Percentiles rank a stretch among this genome's conserved stretches.
Conservation (phyloP, 371 early-diverging fungal species). For the Syncephalis plumigaleata region DNA sequence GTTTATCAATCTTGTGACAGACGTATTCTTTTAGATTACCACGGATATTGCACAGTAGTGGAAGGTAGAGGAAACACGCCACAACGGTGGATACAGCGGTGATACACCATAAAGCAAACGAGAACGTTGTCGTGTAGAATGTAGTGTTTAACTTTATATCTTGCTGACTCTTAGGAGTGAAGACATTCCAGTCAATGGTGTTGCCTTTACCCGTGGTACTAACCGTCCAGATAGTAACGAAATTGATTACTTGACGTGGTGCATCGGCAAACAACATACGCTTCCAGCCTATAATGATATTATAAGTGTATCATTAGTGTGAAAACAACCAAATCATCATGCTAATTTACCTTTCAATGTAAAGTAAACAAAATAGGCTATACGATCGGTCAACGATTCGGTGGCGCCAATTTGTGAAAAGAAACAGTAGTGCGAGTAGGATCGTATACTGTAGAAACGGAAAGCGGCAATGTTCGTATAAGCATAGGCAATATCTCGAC, state of each 20-base stretch:
- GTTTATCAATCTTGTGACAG: constrained; percentile 79
- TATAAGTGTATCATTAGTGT: not conserved
- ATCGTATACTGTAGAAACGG: constrained; percentile 32
- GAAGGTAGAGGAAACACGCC: constrained; percentile 64
- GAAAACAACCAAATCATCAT: not conserved
- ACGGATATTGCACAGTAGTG: constrained; percentile 55
- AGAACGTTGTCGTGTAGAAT: constrained; percentile 33
- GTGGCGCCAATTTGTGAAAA: constrained; percentile 52
- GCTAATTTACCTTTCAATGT: constrained; percentile 42
- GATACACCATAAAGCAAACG: constrained; percentile 42
- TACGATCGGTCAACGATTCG: constrained; percentile 34
- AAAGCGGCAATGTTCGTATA: constrained; percentile 59
- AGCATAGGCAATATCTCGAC: constrained; percentile 58
- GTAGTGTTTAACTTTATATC: constrained; percentile 11
- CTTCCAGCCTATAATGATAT: constrained; percentile 63
- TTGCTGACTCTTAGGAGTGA: not conserved
- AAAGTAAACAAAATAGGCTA: constrained; percentile 81
- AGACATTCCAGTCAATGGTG: not conserved
- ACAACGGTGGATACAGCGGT: constrained; percentile 27
- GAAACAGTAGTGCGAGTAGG: constrained; percentile 64
- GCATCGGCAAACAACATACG: constrained; percentile 68
- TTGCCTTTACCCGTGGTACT: not conserved
- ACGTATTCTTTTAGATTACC: constrained; percentile 87
- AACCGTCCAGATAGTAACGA: not conserved
- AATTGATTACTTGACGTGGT: constrained; percentile 61